Evolutionary conservation across 768 basidiomycete genomes (phyloP), one percentile per base, ranked within the genome.

Genomic region (Fomitopsis pulvina): DNA sequence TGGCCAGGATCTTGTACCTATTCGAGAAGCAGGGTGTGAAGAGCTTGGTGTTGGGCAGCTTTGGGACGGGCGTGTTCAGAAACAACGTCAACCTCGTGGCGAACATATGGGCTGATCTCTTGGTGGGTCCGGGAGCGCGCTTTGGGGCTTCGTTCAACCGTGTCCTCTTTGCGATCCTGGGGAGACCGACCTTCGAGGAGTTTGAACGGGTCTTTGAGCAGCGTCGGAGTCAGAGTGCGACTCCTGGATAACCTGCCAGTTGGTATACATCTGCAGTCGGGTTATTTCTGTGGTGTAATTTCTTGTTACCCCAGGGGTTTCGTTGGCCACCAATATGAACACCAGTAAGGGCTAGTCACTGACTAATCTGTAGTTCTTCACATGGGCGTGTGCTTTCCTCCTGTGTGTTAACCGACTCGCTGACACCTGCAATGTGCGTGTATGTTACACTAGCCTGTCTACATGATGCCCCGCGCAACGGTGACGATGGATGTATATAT

Each of bases 21-120:
- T 83, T 87, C 61, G 79, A 87, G 65, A 69, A 70, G 47, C 71
- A 79, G 58, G 79, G 81, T 16, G 76, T 74, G 16, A 72, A 68
- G 59, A 72, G 79, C 56, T 53, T 89, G 42, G 79, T 89, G 0
- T 66, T 90, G 25, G 87, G 87, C 27, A 81, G 80, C 56, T 90
- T 85, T 62, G 87, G 87, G 11, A 88, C 87, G 1, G 87, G 87
- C 2, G 86, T 84, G 2, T 90, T 88, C 66, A 71, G 70, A 48
- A 90, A 90, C 64, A 68, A 74, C 28, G 75, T 86, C 21, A 60
- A 65, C 37, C 67, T 73, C 45, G 73, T 89, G 14, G 85, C 83
- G 4, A 66, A 62, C 28, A 72, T 83, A 39, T 90, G 87, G 81
- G 76, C 72, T 40, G 79, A 86, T 47, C 64, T 86, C 25, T 64